Evolutionary conservation across 2,329 filamentous ascomycete genomes (phyloP), one percentile per base, ranked within the genome.

Genomic region (Magnaporthiopsis poae): DNA sequence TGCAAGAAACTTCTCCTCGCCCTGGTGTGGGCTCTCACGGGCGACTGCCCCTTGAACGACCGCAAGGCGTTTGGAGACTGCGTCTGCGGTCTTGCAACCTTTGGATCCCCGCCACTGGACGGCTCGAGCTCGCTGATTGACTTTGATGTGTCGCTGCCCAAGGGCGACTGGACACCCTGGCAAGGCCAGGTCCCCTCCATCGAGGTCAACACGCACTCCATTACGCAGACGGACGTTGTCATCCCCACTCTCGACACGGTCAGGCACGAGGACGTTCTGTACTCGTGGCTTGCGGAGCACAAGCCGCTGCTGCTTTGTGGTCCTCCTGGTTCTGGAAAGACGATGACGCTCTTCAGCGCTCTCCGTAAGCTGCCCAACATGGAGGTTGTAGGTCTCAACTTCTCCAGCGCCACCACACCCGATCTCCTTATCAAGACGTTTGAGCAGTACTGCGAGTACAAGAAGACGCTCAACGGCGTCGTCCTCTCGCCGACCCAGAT

Each of bases 381-480:
- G 93, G 95, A 99, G 78, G 92, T 97, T 67, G 96, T 99, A 39
- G 95, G 95, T 63, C 91, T 99, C 75, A 99, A 99, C 79, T 99
- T 99, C 77, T 99, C 96, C 5, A 99, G 95, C 72, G 96, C 95
- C 1, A 99, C 96, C 0, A 99, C 95, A 0, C 96, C 95, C 0
- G 96, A 99, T 77, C 86, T 99, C 35, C 86, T 99, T 69, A 93
- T 99, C 81, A 99, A 99, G 83, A 99, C 96, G 0, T 96, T 99
- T 71, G 95, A 99, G 79, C 96, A 99, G 76, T 97, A 99, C 78
- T 99, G 95, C 79, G 95, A 99, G 78, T 99, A 99, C 80, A 96
- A 94, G 82, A 99, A 99, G 85, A 98, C 95, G 0, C 81, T 98
- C 63, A 98, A 95, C 74, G 95, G 95, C 60, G 92, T 98, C 27